Evolutionary conservation across 2,329 filamentous ascomycete genomes (phyloP).

Genomic region (Exutisphaerella laricina): DNA sequence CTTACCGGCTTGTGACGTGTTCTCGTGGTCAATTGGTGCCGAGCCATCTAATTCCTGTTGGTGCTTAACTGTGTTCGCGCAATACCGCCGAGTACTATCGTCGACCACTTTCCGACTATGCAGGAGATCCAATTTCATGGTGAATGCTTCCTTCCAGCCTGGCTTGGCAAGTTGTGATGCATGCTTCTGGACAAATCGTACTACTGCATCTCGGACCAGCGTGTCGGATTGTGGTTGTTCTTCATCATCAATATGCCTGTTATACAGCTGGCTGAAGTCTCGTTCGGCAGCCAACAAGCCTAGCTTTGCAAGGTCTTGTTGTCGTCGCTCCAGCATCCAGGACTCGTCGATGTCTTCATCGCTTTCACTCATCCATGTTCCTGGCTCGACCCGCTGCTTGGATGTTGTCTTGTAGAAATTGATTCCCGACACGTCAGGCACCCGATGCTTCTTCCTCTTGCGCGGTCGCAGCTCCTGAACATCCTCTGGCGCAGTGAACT

Average conservation of each 20-base stretch:
- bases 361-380: constrained; percentile 39
- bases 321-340: constrained; percentile 35
- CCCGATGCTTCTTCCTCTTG: constrained; percentile 29
- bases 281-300: constrained; percentile 24
- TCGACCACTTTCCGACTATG: constrained; percentile 10
- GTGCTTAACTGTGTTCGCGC: constrained; percentile 1
- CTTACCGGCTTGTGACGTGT: not conserved
- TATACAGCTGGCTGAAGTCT: constrained; percentile 35
- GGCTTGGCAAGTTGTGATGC: constrained; percentile 22
- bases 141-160: constrained; percentile 26
- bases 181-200: constrained; percentile 36
- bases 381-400: constrained; percentile 36
- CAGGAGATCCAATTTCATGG: constrained; percentile 33
- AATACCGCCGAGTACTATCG: constrained; percentile 13
- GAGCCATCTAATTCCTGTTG: not conserved
- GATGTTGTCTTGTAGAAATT: constrained; percentile 38
- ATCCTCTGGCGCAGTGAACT: constrained; percentile 15
- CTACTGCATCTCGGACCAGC: constrained; percentile 34
- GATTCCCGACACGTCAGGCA: constrained; percentile 35
- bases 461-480: constrained; percentile 19
- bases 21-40: not conserved
- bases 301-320: constrained; percentile 21
- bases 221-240: constrained; percentile 34
- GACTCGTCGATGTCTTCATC: constrained; percentile 39
- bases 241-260: constrained; percentile 33